A percentile compares a stretch with the other conserved stretches of the same genome.
Conservation (phyloP, 495 filamentous ascomycete species). For the Pseudomonodictys pantanalensis region DNA sequence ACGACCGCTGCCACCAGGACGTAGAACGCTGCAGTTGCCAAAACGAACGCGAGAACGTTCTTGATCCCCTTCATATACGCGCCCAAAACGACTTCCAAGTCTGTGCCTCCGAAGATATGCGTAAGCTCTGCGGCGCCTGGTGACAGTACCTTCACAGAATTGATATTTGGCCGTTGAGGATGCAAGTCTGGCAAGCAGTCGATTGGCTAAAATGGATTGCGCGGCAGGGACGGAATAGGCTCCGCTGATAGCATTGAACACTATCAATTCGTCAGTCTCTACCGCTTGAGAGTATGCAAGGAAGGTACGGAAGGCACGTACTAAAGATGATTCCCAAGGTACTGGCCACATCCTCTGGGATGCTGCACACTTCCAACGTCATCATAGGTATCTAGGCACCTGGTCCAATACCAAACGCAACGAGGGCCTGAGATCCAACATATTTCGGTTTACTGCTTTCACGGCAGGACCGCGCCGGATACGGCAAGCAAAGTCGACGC, state of each 20-base stretch:
- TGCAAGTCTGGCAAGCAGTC: conserved; percentile 1
- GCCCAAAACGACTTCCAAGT: conserved; percentile 1
- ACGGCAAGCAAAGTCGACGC: conserved; percentile 12
- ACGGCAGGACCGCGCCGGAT: conserved; percentile 12
- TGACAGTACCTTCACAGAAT: not conserved
- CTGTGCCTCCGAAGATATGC: conserved; percentile 4
- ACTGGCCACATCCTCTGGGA: not conserved
- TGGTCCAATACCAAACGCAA: conserved; percentile 9
- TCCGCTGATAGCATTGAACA: conserved; percentile 17
- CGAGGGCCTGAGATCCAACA: conserved; percentile 2
- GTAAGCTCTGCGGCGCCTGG: conserved; percentile 10
- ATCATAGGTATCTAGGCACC: conserved; percentile 8
- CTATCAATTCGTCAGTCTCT: not conserved
- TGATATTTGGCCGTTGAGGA: conserved; percentile 3
- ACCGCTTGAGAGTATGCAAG: not conserved
- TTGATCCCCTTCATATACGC: conserved; percentile 21
- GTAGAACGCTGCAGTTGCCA: conserved; percentile 1
- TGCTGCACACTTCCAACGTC: not conserved
- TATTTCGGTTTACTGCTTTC: not conserved
- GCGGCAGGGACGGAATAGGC: conserved; percentile 8
- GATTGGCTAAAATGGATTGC: conserved; percentile 23
- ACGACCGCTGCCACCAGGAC: conserved; percentile 12
- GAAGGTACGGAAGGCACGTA: conserved; percentile 2
- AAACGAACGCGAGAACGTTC: conserved; percentile 5
- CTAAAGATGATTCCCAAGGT: conserved; percentile 21